A percentile compares a stretch with the other conserved stretches of the same genome.
Evolutionary conservation across 345 rosid genomes (phyloP).

Genomic region (Punica granatum): DNA sequence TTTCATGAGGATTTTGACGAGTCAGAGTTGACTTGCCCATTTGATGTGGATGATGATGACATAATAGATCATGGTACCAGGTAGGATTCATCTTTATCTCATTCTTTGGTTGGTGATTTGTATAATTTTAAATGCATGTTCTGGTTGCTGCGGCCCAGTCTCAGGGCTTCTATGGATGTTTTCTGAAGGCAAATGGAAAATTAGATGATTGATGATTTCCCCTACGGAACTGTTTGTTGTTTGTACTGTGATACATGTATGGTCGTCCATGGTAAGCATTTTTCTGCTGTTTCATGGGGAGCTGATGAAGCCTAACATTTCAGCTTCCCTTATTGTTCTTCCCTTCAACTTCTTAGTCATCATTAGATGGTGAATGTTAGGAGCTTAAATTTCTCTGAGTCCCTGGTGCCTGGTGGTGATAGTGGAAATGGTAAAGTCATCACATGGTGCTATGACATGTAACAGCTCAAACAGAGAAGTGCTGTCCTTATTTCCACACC

Average conservation of each 20-base stretch:
- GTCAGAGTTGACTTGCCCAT: constrained; percentile 66
- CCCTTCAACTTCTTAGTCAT: background rate
- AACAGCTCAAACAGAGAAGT: background rate
- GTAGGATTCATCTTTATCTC: constrained; percentile 22
- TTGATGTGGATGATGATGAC: constrained; percentile 74
- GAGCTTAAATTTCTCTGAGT: background rate
- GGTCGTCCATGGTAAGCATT: background rate
- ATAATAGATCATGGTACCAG: constrained; percentile 55
- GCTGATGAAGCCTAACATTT: background rate
- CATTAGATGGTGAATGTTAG: background rate
- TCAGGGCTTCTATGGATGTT: background rate
- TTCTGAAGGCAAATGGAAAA: background rate
- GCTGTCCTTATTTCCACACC: background rate
- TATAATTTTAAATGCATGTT: constrained; percentile 1
- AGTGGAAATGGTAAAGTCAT: background rate
- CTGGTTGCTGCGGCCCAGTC: too few species aligned
- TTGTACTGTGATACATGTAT: background rate
- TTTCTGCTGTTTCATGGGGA: background rate
- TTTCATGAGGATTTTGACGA: constrained; percentile 74
- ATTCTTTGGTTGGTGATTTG: background rate
- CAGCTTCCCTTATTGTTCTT: background rate
- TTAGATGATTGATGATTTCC: background rate
- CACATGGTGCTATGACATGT: background rate
- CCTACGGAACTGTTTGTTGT: background rate
- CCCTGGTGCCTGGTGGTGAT: background rate